Base-by-base conservation (phyloP, 169 alveolate species). In the Plasmodium coatneyi region DNA sequence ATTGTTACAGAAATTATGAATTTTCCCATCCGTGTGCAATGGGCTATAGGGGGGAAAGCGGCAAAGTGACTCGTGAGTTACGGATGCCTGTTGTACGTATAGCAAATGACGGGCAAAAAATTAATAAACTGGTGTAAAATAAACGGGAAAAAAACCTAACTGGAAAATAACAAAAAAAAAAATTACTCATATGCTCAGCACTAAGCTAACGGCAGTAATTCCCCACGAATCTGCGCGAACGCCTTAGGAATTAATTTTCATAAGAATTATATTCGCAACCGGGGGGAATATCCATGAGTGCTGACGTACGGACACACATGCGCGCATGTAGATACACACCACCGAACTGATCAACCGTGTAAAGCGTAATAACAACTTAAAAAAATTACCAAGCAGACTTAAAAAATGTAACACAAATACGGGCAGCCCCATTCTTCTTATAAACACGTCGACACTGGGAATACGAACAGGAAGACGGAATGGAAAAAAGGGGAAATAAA, bases 1-100 rank as follows among this genome's bases (percentile, higher is more conserved):
- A 72, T 72, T 72, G 82, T 34, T 72, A 72, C 41, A 14, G 41
- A 72, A 16, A 16, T 72, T 72, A 72, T 72, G 34, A n/a, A 72
- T 36, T 72, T 72, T 72, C n/a, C 41, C 76, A 60, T 7, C 34
- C 19, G 36, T 19, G 76, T 25, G 76, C 76, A 25, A 0, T 60
- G 34, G 34, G 34, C 28, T 0, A 25, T 19, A 25, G 34, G 34
- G 34, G 36, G 76, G 34, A 22, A 60, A 36, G 34, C 16, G 30
- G 76, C 34, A 60, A 19, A n/a, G 34, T 60, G 16, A 60, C 16
- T 6, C 76, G 4, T 60, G 76, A 60, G 34, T 16, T 60, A 60
- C 34, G 36, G 34, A 60, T 25, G 34, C 76, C 1, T 60, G 9
- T 46, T 60, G 76, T 60, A 19, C 12, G 76, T 60, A 60, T 60